Base-by-base conservation (phyloP, 2,329 filamentous ascomycete species). In the Pseudogymnoascus sp. region DNA sequence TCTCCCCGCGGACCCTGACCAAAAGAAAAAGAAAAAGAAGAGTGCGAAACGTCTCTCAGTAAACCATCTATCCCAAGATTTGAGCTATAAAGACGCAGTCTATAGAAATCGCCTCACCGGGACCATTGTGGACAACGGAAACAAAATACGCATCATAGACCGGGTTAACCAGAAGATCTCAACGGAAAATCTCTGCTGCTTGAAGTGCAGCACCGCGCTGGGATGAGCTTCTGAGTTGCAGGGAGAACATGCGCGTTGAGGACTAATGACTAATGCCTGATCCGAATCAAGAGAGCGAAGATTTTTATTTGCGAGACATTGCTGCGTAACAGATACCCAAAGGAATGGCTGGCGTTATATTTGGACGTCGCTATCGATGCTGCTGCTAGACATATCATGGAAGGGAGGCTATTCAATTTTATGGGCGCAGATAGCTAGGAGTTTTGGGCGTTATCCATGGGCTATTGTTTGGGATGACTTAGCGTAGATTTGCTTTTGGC, bases 191-290 rank as follows among this genome's bases (percentile, higher is more conserved):
- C 66, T 72, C 37, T 16, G 47, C 7, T 73, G 71, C 62, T 69
- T 69, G 14, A 67, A 69, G 42, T 73, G 71, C 40, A 67, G 63
- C 1, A 67, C 66, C 5, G 63, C 67, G 7, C 63, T 72, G 5
- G 63, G 67, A 61, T 71, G 62, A 67, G 29, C 26, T 34, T 34
- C 21, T 8, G 47, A 16, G 14, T 31, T 51, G 26, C 1, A 12
- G 14, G 23, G n/a, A 10, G 47, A 54, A 18, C 10, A 16, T 54
- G 47, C 26, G 29, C 11, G 29, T 21, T 18, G 26, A 8, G 26
- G 51, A 57, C 11, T n/a, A 11, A 31, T 4, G 47, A 31, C 23
- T 29, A 1, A 31, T 54, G 47, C 23, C 23, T 16, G 45, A 11
- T 16, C 26, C 47, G 26, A 54, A 16, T 31, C 21, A 16, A 4